Conservation (phyloP, 2,329 filamentous ascomycete species). For the Incumbomyces lentus region DNA sequence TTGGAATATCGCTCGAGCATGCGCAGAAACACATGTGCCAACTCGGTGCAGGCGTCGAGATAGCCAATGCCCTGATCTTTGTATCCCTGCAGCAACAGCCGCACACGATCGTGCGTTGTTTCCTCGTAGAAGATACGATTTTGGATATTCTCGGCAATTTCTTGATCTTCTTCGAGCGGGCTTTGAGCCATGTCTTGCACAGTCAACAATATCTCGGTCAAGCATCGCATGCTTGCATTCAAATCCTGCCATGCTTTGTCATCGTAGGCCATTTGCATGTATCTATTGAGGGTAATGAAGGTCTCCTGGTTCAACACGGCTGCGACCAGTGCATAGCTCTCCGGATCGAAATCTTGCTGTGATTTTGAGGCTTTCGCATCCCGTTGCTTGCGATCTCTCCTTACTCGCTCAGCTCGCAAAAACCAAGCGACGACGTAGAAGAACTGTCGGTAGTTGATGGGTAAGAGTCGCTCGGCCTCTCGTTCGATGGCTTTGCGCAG, state of each 20-base stretch:
- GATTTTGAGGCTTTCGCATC: slow-evolving; percentile 40
- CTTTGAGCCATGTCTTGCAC: slow-evolving; percentile 87
- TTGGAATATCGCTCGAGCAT: slow-evolving; percentile 91
- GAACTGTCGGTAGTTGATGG: slow-evolving; percentile 71
- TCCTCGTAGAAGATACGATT: slow-evolving; percentile 98
- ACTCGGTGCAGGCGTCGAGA: slow-evolving; percentile 80
- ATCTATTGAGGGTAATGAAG: slow-evolving; percentile 76
- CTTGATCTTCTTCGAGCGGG: slow-evolving; percentile 80
- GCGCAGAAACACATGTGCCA: slow-evolving; percentile 81
- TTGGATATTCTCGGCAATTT: slow-evolving; percentile 94
- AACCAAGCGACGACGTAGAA: slow-evolving; percentile 94
- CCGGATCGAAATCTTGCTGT: slow-evolving; percentile 47
- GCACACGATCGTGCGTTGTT: slow-evolving; percentile 77
- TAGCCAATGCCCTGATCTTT: slow-evolving; percentile 92
- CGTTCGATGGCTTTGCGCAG: slow-evolving; percentile 82
- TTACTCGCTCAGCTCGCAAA: slow-evolving; percentile 67
- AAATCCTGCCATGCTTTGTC: slow-evolving; percentile 80
- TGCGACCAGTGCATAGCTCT: slow-evolving; percentile 78
- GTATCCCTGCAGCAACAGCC: slow-evolving; percentile 71
- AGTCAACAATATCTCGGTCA: slow-evolving; percentile 85
- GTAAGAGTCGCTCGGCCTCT: slow-evolving; percentile 70
- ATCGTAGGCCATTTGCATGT: slow-evolving; percentile 68
- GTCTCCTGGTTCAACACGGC: slow-evolving; percentile 89
- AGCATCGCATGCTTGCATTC: slow-evolving; percentile 81
- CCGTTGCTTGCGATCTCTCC: slow-evolving; percentile 51